Evolutionary conservation across 768 basidiomycete genomes (phyloP), one percentile per base, ranked within the genome.

Genomic region (Termitomyces sp.): DNA sequence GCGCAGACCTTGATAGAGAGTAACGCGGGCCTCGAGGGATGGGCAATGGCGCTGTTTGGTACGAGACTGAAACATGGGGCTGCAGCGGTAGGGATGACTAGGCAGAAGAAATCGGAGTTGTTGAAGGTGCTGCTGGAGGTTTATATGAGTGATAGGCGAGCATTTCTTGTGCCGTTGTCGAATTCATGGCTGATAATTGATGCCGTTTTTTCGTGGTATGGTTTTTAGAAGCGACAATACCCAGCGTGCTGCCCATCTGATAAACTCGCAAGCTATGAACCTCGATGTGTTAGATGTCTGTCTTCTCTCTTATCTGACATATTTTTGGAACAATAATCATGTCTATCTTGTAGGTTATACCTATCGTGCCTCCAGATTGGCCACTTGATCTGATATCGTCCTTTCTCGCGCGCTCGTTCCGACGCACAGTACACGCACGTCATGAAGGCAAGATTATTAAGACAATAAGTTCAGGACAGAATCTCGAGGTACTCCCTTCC

Each of bases 371-470:
- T 4, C 68, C 82, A 53, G 76, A 82, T 30, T 96, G 94, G 93
- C 83, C 93, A 1, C 73, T 95, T 15, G 76, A 79, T 20, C 72
- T 81, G 11, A 77, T 95, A 59, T 84, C 91, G 0, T 83, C 87
- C 4, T 95, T 96, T 76, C 76, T 96, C 30, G 73, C 84, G 4
- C 86, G 91, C 16, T 91, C 92, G 3, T 82, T 94, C 59, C 82
- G 92, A 24, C 79, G 90, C 62, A 83, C 85, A 9, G 72, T 93
- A 24, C 93, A 96, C 66, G 73, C 78, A 13, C 72, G 75, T 22
- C 85, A 87, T 48, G 89, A 94, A 69, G 84, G 83, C 6, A 80
- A 84, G 67, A 87, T 96, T 54, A 70, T 95, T 58, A 95, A 91
- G 70, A 84, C 85, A 18, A 79, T 96, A 58, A 83, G 84, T 62